phyloP scores from a whole-genome alignment of 164 flowering plant species.

The Warburgia ugandensis region DNA sequence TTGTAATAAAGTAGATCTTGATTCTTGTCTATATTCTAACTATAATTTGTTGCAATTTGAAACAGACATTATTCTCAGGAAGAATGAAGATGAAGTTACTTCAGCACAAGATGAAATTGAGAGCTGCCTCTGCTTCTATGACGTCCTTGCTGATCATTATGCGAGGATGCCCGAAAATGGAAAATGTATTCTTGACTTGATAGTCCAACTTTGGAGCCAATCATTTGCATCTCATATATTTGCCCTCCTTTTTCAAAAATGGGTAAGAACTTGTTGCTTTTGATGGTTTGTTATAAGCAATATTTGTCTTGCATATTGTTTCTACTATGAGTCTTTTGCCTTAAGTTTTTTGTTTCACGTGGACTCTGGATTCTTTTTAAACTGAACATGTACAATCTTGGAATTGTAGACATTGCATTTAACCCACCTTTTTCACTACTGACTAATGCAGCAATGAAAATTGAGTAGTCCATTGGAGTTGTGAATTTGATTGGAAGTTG shows the following conservation, averaged over 20 bases:
- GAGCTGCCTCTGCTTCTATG: constrained; percentile 60
- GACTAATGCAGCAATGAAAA: too few relatives aligned
- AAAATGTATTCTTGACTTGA: constrained; percentile 65
- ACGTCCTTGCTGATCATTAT: constrained; percentile 89
- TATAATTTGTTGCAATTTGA: constrained; percentile 17
- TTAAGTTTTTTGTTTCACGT: too few relatives aligned
- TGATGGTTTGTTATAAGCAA: neutral
- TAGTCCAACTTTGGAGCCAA: constrained; percentile 97
- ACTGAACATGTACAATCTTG: too few relatives aligned
- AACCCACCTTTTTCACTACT: too few relatives aligned
- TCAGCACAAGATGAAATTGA: constrained; percentile 29
- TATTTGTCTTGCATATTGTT: too few relatives aligned
- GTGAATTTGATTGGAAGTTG: too few relatives aligned
- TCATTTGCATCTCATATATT: constrained; percentile 93
- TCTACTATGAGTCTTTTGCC: too few relatives aligned
- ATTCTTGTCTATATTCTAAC: constrained; percentile 1
- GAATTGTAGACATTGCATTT: too few relatives aligned
- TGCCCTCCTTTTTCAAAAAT: constrained; percentile 89
- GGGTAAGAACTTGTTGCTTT: constrained; percentile 44
- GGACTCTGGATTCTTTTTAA: too few relatives aligned
- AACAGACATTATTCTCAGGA: constrained; percentile 64
- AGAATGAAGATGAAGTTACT: constrained; percentile 43
- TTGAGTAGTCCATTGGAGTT: too few relatives aligned
- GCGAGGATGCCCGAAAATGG: constrained; percentile 61
- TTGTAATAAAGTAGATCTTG: neutral